These are phyloP conservation scores for Ogataea pini DNA, from an alignment of 805 yeast genomes.

Conservation along the genomic window DNA sequence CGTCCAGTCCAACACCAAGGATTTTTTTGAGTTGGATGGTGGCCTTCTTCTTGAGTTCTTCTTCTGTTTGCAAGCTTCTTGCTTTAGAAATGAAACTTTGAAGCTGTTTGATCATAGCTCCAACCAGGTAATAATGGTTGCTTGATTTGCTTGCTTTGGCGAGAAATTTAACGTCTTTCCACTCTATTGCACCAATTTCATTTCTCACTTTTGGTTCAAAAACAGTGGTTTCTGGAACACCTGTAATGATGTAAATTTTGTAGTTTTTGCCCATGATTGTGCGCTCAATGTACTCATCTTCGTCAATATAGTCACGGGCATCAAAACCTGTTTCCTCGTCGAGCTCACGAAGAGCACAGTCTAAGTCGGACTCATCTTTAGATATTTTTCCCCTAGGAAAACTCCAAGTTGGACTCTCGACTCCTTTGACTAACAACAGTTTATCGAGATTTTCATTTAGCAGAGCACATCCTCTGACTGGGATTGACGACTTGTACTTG, in stretches of 20 bases:
- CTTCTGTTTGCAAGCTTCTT: conserved; percentile 51
- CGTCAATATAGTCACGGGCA: conserved; percentile 63
- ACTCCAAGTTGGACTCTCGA: conserved; percentile 81
- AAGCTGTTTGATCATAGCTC: conserved; percentile 52
- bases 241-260: conserved; percentile 73
- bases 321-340: conserved; percentile 94
- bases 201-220: conserved; percentile 84
- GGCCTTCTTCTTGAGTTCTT: conserved; percentile 60
- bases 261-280: conserved; percentile 82
- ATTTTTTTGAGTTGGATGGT: conserved; percentile 64
- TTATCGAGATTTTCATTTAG: conserved; percentile 70
- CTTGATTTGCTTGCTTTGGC: conserved; percentile 36
- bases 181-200: conserved; percentile 81
- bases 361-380: conserved; percentile 84
- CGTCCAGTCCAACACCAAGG: conserved; percentile 53
- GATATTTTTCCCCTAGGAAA: conserved; percentile 97
- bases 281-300: conserved; percentile 76
- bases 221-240: conserved; percentile 72
- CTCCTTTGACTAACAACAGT: conserved; percentile 79
- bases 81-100: conserved; percentile 55
- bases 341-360: conserved; percentile 90
- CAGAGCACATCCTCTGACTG: conserved; percentile 94
- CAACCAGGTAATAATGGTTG: conserved; percentile 44
- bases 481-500: conserved; percentile 83
- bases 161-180: conserved; percentile 63